phyloP scores from a whole-genome alignment of 2,329 filamentous ascomycete genomes.

The Calonectria ilicicola region DNA sequence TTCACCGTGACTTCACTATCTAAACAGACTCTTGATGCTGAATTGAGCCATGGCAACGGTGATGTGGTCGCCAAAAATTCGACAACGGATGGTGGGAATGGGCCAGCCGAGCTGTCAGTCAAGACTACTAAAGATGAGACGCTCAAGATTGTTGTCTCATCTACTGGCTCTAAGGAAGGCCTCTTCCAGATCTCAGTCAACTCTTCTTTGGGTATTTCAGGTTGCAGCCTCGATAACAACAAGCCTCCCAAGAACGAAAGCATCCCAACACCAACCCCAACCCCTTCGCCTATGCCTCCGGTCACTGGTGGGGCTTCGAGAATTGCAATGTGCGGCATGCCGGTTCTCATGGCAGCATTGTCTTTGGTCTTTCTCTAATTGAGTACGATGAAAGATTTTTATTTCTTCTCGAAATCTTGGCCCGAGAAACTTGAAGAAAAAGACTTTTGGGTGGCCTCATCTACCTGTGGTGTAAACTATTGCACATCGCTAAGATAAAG shows the following conservation, averaged over 20 bases:
- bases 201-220: neutral
- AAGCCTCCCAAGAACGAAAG: neutral
- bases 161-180: neutral
- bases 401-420: neutral
- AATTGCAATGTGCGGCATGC: neutral
- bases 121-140: neutral
- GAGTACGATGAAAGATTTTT: too few species aligned
- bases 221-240: neutral
- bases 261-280: neutral
- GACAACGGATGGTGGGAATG: neutral
- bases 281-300: neutral
- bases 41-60: neutral
- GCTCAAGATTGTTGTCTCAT: neutral
- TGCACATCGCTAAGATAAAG: too few species aligned
- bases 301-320: neutral
- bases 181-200: slow-evolving; percentile 1
- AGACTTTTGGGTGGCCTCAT: too few species aligned
- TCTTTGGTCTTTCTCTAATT: neutral
- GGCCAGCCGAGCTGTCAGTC: neutral
- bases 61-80: neutral
- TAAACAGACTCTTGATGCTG: neutral
- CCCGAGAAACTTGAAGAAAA: too few species aligned
- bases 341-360: neutral
- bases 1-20: neutral
- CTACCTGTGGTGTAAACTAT: too few species aligned